These are phyloP conservation scores for Stereum hirsutum DNA, from an alignment of 1,284 basidiomycete genomes.

Conservation along the genomic window DNA sequence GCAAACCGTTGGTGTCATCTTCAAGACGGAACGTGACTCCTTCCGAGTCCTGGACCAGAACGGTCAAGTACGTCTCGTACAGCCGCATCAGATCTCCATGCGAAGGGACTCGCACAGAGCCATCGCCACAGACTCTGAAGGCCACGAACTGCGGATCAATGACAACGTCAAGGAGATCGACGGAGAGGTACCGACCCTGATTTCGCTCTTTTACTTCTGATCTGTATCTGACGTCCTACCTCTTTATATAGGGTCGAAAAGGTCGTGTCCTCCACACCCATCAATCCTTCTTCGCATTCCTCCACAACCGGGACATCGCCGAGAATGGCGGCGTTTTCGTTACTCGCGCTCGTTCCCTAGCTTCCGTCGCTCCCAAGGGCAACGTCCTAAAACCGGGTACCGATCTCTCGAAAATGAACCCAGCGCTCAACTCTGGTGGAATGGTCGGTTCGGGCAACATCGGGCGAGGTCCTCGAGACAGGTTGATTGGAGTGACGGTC, in stretches of 20 bases:
- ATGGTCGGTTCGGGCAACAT: slow-evolving; percentile 77
- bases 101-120: slow-evolving; percentile 76
- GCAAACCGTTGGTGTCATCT: slow-evolving; percentile 94
- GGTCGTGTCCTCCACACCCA: slow-evolving; percentile 93
- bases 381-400: slow-evolving; percentile 53
- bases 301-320: slow-evolving; percentile 84
- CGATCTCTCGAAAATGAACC: slow-evolving; percentile 97
- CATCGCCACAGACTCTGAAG: slow-evolving; percentile 86
- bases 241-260: slow-evolving; percentile 57
- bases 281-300: slow-evolving; percentile 90
- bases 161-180: slow-evolving; percentile 94
- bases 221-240: neutral
- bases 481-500: slow-evolving; percentile 76
- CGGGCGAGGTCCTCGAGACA: slow-evolving; percentile 70
- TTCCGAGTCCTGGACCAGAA: slow-evolving; percentile 96
- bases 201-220: neutral
- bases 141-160: slow-evolving; percentile 74
- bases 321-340: slow-evolving; percentile 97
- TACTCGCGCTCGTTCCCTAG: slow-evolving; percentile 70
- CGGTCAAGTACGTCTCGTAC: slow-evolving; percentile 82
- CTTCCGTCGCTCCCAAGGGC: slow-evolving; percentile 80
- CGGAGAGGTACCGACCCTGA: slow-evolving; percentile 76
- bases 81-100: slow-evolving; percentile 93
- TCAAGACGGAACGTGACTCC: slow-evolving; percentile 92
- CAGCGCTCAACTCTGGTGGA: slow-evolving; percentile 64